Evolutionary conservation across 192 early-diverging fungal species (phyloP).

Genomic region (Backusella tuberculispora): DNA sequence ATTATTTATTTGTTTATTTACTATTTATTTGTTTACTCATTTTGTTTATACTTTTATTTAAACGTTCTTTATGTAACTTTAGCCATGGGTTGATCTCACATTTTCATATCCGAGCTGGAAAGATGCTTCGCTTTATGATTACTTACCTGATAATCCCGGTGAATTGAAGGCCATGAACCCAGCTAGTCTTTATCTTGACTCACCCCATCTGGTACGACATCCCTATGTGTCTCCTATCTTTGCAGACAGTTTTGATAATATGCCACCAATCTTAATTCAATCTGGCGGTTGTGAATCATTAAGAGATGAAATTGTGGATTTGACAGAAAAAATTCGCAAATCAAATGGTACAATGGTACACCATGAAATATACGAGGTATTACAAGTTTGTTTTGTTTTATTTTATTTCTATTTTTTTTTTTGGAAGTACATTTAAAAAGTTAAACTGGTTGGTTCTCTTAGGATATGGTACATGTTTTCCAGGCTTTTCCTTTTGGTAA

Average conservation of each 20-base stretch:
- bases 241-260: constrained; percentile 45
- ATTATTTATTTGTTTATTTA: not conserved
- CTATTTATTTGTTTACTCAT: not conserved
- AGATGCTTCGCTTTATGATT: constrained; percentile 39
- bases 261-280: constrained; percentile 57
- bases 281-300: constrained; percentile 56
- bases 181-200: constrained; percentile 47
- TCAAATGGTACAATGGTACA: constrained; percentile 27
- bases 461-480: constrained; percentile 44
- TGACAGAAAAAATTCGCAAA: constrained; percentile 38
- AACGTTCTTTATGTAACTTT: not conserved
- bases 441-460: not conserved
- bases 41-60: constrained; percentile 1
- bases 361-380: constrained; percentile 38
- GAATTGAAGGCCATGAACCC: constrained; percentile 46
- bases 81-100: constrained; percentile 62
- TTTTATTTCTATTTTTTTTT: not conserved
- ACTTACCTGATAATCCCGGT: constrained; percentile 40
- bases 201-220: constrained; percentile 42
- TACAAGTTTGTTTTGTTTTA: not conserved
- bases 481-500: constrained; percentile 37
- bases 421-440: not conserved
- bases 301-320: constrained; percentile 47
- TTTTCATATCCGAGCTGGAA: constrained; percentile 57
- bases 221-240: constrained; percentile 61